Conservation (phyloP, 108 stramenopile genomes). For the Nitzschia inconspicua region DNA sequence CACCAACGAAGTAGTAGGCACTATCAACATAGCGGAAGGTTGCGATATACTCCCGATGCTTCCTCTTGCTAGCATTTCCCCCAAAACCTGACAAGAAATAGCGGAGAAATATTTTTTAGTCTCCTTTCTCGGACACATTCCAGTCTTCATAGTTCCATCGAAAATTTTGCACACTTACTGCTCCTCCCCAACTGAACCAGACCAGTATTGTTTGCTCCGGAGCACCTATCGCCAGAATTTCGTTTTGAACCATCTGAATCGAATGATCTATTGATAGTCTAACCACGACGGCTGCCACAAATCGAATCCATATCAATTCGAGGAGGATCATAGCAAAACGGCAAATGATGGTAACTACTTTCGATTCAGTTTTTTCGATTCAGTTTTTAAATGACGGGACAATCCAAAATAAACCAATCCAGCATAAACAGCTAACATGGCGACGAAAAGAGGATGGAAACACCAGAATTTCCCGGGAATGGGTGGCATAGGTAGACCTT, state of each 20-base stretch:
- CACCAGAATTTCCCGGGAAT: constrained; percentile 14
- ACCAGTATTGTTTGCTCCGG: not conserved
- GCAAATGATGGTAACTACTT: not conserved
- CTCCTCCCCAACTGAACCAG: constrained; percentile 22
- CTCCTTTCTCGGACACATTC: not conserved
- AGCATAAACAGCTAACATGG: not conserved
- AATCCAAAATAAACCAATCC: not conserved
- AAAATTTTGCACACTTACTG: not conserved
- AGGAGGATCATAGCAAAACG: not conserved
- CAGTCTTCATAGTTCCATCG: not conserved
- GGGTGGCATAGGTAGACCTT: constrained; percentile 13
- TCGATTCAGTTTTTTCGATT: no score
- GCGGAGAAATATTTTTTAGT: not conserved
- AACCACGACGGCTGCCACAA: constrained; percentile 1
- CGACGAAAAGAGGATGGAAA: constrained; percentile 4
- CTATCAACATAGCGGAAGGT: constrained; percentile 8
- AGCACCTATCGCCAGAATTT: not conserved
- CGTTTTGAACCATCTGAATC: not conserved
- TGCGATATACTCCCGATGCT: not conserved
- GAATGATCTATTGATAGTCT: constrained; percentile 5
- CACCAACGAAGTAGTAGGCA: constrained; percentile 19
- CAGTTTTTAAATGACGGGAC: not conserved
- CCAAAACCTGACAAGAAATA: not conserved
- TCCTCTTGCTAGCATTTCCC: constrained; percentile 1
- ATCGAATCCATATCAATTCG: not conserved